These are phyloP conservation scores for Colletotrichum nymphaeae DNA, from an alignment of 2,329 filamentous ascomycete species.

Conservation along the genomic window DNA sequence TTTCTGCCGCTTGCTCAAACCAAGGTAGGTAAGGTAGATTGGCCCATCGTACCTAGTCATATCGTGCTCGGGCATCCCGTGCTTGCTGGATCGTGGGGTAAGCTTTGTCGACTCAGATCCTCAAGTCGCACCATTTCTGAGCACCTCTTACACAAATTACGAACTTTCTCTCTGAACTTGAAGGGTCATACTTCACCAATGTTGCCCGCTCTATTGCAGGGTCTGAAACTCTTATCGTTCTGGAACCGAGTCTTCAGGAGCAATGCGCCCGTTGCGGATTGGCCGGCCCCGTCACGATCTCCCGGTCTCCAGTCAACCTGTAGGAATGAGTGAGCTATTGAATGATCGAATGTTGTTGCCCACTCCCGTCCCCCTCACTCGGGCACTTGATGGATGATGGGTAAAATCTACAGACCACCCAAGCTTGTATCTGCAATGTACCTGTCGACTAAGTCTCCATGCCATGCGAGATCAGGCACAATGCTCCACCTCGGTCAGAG, in stretches of 20 bases:
- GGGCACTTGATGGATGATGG: background rate
- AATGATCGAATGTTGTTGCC: background rate
- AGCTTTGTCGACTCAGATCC: background rate
- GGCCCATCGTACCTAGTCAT: background rate
- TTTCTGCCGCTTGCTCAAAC: background rate
- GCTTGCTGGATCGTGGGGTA: conserved; percentile 2
- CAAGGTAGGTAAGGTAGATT: background rate
- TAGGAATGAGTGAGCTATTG: background rate
- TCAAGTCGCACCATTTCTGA: background rate
- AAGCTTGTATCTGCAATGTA: background rate
- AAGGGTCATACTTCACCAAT: background rate
- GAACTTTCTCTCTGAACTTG: background rate
- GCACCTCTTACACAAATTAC: background rate
- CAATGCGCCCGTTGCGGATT: conserved; percentile 8
- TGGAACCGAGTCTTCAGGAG: background rate
- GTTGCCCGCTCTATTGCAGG: conserved; percentile 4
- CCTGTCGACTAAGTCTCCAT: background rate
- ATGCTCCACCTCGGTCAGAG: conserved; percentile 33
- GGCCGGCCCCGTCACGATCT: conserved; percentile 8
- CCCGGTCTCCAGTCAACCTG: background rate
- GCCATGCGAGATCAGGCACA: conserved; percentile 34
- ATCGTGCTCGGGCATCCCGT: background rate
- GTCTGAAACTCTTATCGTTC: conserved; percentile 26
- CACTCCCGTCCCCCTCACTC: background rate
- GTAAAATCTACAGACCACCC: background rate